phyloP scores from a whole-genome alignment of 1,284 basidiomycete species.

The Ustilago hordei region DNA sequence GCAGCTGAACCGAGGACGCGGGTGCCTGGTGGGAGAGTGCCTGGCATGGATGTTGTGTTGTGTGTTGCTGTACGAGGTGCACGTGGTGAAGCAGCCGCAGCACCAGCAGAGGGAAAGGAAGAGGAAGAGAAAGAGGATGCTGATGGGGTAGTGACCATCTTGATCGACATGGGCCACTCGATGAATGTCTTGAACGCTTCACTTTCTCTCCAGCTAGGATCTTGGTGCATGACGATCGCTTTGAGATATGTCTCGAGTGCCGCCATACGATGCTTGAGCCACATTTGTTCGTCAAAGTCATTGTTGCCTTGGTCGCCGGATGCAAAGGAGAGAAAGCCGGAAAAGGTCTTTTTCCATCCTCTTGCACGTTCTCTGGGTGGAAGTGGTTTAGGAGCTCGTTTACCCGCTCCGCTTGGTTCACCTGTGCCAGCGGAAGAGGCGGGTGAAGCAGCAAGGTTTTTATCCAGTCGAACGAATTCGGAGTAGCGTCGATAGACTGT shows the following conservation, averaged over 20 bases:
- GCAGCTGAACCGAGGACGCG: slow-evolving; percentile 22
- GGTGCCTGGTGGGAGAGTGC: slow-evolving; percentile 20
- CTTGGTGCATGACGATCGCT: slow-evolving; percentile 82
- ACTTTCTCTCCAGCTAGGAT: slow-evolving; percentile 82
- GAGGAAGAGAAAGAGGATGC: not conserved
- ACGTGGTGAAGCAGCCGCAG: not conserved
- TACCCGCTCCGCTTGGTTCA: slow-evolving; percentile 34
- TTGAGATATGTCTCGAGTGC: slow-evolving; percentile 88
- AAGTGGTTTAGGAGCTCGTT: slow-evolving; percentile 78
- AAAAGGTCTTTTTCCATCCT: slow-evolving; percentile 59
- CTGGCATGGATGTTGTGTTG: slow-evolving; percentile 24
- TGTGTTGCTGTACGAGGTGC: slow-evolving; percentile 5
- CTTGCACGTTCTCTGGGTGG: slow-evolving; percentile 83
- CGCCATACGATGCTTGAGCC: slow-evolving; percentile 79
- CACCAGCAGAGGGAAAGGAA: not conserved
- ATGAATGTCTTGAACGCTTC: slow-evolving; percentile 88
- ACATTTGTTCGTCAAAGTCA: slow-evolving; percentile 62
- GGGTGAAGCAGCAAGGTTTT: slow-evolving; percentile 77
- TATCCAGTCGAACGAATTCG: slow-evolving; percentile 88
- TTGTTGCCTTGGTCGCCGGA: slow-evolving; percentile 20
- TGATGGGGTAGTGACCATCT: slow-evolving; percentile 23
- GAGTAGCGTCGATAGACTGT: slow-evolving; percentile 92
- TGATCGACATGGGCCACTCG: slow-evolving; percentile 75
- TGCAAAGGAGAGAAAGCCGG: slow-evolving; percentile 35
- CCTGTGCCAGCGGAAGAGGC: slow-evolving; percentile 13